A percentile compares a stretch with the other conserved stretches of the same genome.
These are phyloP conservation scores for Penicillium sp. DNA, from an alignment of 2,329 filamentous ascomycete genomes.

Conservation along the genomic window DNA sequence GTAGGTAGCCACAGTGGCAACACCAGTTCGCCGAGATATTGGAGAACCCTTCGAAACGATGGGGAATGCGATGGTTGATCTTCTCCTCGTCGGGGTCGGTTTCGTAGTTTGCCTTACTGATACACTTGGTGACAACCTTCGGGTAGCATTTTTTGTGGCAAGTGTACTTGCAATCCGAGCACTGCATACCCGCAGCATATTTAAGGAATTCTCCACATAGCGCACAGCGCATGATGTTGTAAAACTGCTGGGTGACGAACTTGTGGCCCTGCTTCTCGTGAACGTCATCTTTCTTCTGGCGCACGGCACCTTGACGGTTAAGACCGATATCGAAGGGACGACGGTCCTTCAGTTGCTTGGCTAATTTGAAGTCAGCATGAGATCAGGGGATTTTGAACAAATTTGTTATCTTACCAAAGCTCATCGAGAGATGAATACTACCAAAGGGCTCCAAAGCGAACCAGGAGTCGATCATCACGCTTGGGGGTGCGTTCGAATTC, in stretches of 20 bases:
- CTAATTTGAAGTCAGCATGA: slow-evolving; percentile 37
- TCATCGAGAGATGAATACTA: slow-evolving; percentile 85
- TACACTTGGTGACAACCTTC: slow-evolving; percentile 98
- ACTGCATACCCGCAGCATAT: slow-evolving; percentile 98
- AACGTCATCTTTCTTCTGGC: slow-evolving; percentile 96
- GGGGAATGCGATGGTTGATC: slow-evolving; percentile 98
- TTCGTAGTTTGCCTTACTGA: slow-evolving; percentile 98
- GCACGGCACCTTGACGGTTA: slow-evolving; percentile 91
- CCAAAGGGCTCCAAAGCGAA: slow-evolving; percentile 95
- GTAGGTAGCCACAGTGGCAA: slow-evolving; percentile 95
- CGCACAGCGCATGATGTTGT: slow-evolving; percentile 99
- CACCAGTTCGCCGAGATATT: slow-evolving; percentile 99
- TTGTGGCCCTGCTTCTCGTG: slow-evolving; percentile 99
- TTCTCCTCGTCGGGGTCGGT: slow-evolving; percentile 98
- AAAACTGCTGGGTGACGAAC: slow-evolving; percentile 97
- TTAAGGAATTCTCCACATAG: slow-evolving; percentile 98
- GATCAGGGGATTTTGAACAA: not conserved
- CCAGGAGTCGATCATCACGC: slow-evolving; percentile 77
- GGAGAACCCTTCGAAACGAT: slow-evolving; percentile 94
- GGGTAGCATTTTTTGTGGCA: slow-evolving; percentile 97
- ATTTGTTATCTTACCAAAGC: slow-evolving; percentile 61
- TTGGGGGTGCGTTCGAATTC: slow-evolving; percentile 31
- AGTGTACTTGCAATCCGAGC: slow-evolving; percentile 98
- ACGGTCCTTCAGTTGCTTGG: slow-evolving; percentile 83
- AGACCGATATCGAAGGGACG: slow-evolving; percentile 84